Evolutionary conservation across 2,329 filamentous ascomycete genomes (phyloP), one percentile per base, ranked within the genome.

Genomic region (Tolypocladium endophyticum): DNA sequence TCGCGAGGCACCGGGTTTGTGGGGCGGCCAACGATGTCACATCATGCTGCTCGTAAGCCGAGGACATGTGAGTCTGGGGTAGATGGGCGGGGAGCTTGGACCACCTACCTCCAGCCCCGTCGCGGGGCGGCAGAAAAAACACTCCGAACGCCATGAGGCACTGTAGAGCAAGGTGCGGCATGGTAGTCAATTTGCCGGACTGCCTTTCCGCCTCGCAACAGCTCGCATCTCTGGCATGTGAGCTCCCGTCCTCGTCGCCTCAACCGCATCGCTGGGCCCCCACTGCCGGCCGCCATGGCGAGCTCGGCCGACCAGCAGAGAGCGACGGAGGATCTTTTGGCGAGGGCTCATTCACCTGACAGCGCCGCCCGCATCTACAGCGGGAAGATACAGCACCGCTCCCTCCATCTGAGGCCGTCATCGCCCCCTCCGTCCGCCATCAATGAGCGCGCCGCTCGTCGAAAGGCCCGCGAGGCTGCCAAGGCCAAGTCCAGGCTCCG

Each of bases 331-430:
- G 75, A 80, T 9, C 85, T 97, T 57, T 87, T 97, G 58, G 75
- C 81, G 7, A 87, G 89, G 67, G 91, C 90, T 12, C 91, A 96
- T 74, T 87, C 89, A 2, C 87, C 90, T 33, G 81, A 88, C 64
- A 86, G 83, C 60, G 84, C 87, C 59, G 77, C 79, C 39, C 81
- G 85, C 58, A 89, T 96, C 73, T 93, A 88, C 79, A 80, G 81
- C 63, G 90, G 96, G 64, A 92, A 92, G 73, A 85, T 96, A 71
- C 85, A 90, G 67, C 87, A 90, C 70, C 90, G 91, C 55, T 87
- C 90, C 0, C 85, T 97, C 60, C 85, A 88, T 68, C 84, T 97
- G 4, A 86, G 88, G 50, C 87, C 90, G 8, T 88, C 87, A 28
- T 90, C 89, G 0, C 89, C 90, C 1, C 79, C 80, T 0, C 72